A percentile compares a stretch with the other conserved stretches of the same genome.
Conservation (phyloP, 176 grass and related monocot species). For the Ensete ventricosum region DNA sequence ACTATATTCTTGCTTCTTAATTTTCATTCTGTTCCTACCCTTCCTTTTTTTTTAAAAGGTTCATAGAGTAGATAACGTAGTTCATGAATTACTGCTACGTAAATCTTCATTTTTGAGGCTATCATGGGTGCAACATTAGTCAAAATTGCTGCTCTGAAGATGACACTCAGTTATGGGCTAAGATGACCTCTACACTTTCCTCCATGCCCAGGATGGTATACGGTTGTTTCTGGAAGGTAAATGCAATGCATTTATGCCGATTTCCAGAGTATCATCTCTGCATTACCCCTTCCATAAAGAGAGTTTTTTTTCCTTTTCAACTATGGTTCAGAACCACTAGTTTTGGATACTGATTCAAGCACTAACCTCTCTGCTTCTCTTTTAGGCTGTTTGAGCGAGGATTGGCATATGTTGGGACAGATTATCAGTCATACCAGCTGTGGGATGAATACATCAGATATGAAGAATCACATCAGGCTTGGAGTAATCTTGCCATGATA, state of each 20-base stretch:
- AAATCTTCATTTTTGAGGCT: slow-evolving; percentile 25
- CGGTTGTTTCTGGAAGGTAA: slow-evolving; percentile 26
- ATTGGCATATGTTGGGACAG: slow-evolving; percentile 93
- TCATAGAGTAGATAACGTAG: not conserved
- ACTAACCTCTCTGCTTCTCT: slow-evolving; percentile 3
- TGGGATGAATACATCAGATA: slow-evolving; percentile 99
- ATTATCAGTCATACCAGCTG: slow-evolving; percentile 75
- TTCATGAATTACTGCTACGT: slow-evolving; percentile 10
- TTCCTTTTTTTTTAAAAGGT: not conserved
- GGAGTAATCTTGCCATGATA: slow-evolving; percentile 81
- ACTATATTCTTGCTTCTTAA: slow-evolving; percentile 1
- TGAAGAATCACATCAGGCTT: slow-evolving; percentile 95
- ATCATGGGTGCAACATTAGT: slow-evolving; percentile 22
- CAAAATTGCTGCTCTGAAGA: slow-evolving; percentile 26
- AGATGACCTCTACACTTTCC: slow-evolving; percentile 6
- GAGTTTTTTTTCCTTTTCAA: slow-evolving; percentile 4
- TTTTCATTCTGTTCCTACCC: not conserved
- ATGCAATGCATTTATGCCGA: slow-evolving; percentile 18
- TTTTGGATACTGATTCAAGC: not conserved
- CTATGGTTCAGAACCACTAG: not conserved
- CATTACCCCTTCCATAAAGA: not conserved
- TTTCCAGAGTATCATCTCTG: slow-evolving; percentile 8
- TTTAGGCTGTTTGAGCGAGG: slow-evolving; percentile 87
- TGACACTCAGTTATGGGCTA: slow-evolving; percentile 13
- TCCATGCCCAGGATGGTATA: not conserved